These are phyloP conservation scores for Pseudogymnoascus destructans DNA, from an alignment of 2,329 filamentous ascomycete species.

Conservation along the genomic window DNA sequence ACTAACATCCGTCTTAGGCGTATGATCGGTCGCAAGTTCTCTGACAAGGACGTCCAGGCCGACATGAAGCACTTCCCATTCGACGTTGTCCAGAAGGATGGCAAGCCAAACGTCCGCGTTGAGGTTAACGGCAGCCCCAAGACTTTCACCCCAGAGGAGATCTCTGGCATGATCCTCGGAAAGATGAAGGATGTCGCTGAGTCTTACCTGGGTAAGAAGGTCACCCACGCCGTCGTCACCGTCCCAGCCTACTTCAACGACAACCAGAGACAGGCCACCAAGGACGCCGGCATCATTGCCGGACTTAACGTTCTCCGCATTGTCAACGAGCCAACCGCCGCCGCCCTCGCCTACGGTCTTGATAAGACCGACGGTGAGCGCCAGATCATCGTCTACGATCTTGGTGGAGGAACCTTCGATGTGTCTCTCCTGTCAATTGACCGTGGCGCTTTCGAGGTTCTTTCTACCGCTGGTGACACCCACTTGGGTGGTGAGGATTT, in stretches of 20 bases:
- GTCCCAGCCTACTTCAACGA: constrained; percentile 98
- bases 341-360: constrained; percentile 86
- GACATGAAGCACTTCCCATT: constrained; percentile 99
- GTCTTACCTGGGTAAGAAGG: constrained; percentile 67
- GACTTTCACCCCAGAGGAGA: constrained; percentile 67
- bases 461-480: constrained; percentile 91
- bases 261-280: constrained; percentile 92
- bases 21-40: constrained; percentile 72
- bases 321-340: constrained; percentile 91
- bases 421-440: constrained; percentile 86
- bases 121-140: constrained; percentile 51
- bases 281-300: constrained; percentile 85
- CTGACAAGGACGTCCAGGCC: constrained; percentile 74
- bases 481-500: constrained; percentile 98
- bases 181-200: constrained; percentile 81
- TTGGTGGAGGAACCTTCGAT: constrained; percentile 91
- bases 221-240: constrained; percentile 80
- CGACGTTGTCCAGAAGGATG: constrained; percentile 80
- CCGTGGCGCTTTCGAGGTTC: constrained; percentile 84
- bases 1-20: constrained; percentile 42
- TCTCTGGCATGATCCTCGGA: constrained; percentile 68
- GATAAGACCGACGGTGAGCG: constrained; percentile 75
- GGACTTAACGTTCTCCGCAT: constrained; percentile 92
- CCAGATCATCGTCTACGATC: constrained; percentile 87
- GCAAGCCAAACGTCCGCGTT: constrained; percentile 76